These are phyloP conservation scores for Thelephora aurantiotincta DNA, from an alignment of 768 basidiomycete species.

Conservation along the genomic window DNA sequence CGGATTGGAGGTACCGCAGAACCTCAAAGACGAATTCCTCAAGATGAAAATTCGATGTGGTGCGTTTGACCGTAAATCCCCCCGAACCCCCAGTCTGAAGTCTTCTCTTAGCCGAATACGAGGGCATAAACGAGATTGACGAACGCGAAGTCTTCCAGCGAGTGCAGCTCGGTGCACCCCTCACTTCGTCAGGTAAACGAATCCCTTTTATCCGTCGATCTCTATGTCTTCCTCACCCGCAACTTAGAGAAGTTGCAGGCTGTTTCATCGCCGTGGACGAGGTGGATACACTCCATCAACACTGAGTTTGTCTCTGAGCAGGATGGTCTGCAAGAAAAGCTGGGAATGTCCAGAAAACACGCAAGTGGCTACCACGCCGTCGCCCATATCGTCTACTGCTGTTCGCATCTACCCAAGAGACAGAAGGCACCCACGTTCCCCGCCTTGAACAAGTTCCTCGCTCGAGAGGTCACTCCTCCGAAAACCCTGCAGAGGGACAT, in stretches of 20 bases:
- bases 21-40: slow-evolving; percentile 35
- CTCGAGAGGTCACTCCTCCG: slow-evolving; percentile 22
- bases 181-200: slow-evolving; percentile 53
- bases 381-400: slow-evolving; percentile 56
- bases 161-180: slow-evolving; percentile 66
- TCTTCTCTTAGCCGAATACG: slow-evolving; percentile 47
- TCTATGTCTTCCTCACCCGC: neutral
- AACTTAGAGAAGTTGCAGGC: slow-evolving; percentile 60
- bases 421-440: slow-evolving; percentile 33
- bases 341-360: slow-evolving; percentile 53
- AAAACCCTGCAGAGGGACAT: slow-evolving; percentile 39
- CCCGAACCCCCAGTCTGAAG: neutral
- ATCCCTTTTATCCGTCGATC: neutral
- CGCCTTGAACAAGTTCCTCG: slow-evolving; percentile 39
- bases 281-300: slow-evolving; percentile 51
- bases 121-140: slow-evolving; percentile 30
- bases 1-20: slow-evolving; percentile 35
- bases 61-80: slow-evolving; percentile 18
- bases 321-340: slow-evolving; percentile 37
- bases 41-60: slow-evolving; percentile 54
- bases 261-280: slow-evolving; percentile 53
- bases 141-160: slow-evolving; percentile 77
- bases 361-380: slow-evolving; percentile 70
- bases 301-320: slow-evolving; percentile 40
- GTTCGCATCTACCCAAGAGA: slow-evolving; percentile 34